Evolutionary conservation across 2,329 filamentous ascomycete genomes (phyloP).

Genomic region (Ceratocystis huliohia): DNA sequence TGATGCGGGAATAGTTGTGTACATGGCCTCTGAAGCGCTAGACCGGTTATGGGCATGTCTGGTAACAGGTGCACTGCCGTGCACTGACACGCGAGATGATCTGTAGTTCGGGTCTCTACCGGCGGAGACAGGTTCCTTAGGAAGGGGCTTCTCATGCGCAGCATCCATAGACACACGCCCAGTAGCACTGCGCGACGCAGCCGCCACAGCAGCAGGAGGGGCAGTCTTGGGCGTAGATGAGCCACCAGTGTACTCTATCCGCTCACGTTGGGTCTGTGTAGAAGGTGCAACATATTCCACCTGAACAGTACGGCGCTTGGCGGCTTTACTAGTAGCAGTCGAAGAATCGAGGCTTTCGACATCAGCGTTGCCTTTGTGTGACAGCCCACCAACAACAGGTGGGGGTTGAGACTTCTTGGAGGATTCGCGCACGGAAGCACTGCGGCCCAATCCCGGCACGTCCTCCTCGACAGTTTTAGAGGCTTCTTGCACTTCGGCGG

Average conservation of each 20-base stretch:
- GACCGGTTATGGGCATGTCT: conserved; percentile 30
- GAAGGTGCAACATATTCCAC: conserved; percentile 93
- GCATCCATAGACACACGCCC: conserved; percentile 41
- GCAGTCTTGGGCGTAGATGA: conserved; percentile 30
- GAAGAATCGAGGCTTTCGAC: conserved; percentile 42
- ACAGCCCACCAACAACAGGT: conserved; percentile 48
- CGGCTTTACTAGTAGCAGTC: conserved; percentile 54
- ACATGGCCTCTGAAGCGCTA: conserved; percentile 35
- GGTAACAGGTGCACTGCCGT: background rate
- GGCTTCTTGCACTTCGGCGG: conserved; percentile 71
- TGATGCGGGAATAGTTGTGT: conserved; percentile 25
- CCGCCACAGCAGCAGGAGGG: conserved; percentile 40
- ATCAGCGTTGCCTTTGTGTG: conserved; percentile 60
- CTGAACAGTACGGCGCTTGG: conserved; percentile 87
- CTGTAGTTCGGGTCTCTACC: conserved; percentile 25
- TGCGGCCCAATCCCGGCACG: conserved; percentile 56
- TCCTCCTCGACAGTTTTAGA: conserved; percentile 49
- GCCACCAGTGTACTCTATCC: conserved; percentile 25
- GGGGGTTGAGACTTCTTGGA: conserved; percentile 45
- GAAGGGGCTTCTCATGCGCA: conserved; percentile 43
- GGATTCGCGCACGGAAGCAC: conserved; percentile 82
- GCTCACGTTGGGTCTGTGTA: conserved; percentile 67
- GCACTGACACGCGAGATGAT: conserved; percentile 20
- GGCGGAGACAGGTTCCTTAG: conserved; percentile 36
- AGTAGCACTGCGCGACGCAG: conserved; percentile 31